Conservation (phyloP, 768 basidiomycete species). For the Tulasnella sp. region DNA sequence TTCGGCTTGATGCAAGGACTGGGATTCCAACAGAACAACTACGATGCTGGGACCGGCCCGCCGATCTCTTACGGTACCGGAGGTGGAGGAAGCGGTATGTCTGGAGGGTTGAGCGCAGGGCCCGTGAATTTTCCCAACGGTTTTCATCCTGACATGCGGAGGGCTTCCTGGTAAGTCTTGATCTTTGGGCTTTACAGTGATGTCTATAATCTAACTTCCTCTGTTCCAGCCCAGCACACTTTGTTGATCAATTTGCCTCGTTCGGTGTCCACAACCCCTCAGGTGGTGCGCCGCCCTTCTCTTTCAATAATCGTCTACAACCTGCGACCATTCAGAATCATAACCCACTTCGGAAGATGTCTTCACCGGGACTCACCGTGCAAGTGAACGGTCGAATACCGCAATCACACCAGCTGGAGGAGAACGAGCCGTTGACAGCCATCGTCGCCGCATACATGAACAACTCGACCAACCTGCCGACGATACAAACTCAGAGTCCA, state of each 20-base stretch:
- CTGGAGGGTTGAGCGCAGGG: not conserved
- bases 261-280: conserved; percentile 2
- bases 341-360: not conserved
- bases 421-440: conserved; percentile 7
- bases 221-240: conserved; percentile 8
- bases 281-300: not conserved
- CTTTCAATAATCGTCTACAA: not conserved
- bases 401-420: not conserved
- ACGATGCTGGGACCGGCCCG: not conserved
- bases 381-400: not conserved
- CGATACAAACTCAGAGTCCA: no score
- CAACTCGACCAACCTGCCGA: no score
- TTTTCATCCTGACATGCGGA: conserved; percentile 10
- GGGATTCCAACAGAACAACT: not conserved
- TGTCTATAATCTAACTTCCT: not conserved
- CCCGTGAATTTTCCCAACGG: conserved; percentile 2
- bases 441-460: not conserved
- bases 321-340: not conserved
- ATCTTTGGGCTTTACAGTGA: not conserved
- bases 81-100: not conserved
- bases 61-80: conserved; percentile 9
- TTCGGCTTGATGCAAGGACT: not conserved
- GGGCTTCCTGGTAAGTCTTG: conserved; percentile 12
- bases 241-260: conserved; percentile 2
- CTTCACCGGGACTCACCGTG: not conserved